Percentiles rank a stretch among this genome's conserved stretches.
Conservation (phyloP, 179 eudicot species). For the Spergularia azorica region DNA sequence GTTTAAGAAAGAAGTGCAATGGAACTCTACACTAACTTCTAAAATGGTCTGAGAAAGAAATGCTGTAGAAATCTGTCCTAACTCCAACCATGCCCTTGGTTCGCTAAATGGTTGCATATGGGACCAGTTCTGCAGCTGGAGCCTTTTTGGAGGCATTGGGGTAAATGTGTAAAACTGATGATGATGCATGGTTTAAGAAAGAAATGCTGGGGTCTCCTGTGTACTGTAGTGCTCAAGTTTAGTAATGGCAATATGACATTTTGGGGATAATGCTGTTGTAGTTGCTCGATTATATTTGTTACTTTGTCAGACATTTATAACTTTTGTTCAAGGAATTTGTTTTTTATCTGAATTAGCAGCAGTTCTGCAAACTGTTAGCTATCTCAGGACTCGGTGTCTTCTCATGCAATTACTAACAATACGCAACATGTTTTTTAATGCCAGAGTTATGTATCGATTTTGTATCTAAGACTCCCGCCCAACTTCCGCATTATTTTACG, state of each 20-base stretch:
- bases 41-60: background rate
- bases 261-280: background rate
- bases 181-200: background rate
- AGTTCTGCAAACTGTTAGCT: background rate
- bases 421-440: slow-evolving; percentile 11
- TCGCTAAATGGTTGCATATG: slow-evolving; percentile 4
- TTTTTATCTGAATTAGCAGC: background rate
- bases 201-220: background rate
- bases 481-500: slow-evolving; percentile 86
- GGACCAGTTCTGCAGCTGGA: background rate
- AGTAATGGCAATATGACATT: background rate
- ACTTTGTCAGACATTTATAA: background rate
- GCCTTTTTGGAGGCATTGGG: background rate
- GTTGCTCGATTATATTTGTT: background rate
- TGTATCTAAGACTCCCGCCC: slow-evolving; percentile 85
- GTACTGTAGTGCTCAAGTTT: background rate
- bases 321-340: background rate
- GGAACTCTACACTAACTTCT: too few species aligned
- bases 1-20: too few species aligned
- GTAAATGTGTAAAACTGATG: background rate
- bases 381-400: background rate
- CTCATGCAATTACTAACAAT: slow-evolving; percentile 12
- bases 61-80: too few species aligned
- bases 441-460: slow-evolving; percentile 97
- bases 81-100: background rate